Percentiles rank a stretch among this genome's conserved stretches.
phyloP scores from a whole-genome alignment of 1,284 basidiomycete species.

The Microstroma glucosiphilum region DNA sequence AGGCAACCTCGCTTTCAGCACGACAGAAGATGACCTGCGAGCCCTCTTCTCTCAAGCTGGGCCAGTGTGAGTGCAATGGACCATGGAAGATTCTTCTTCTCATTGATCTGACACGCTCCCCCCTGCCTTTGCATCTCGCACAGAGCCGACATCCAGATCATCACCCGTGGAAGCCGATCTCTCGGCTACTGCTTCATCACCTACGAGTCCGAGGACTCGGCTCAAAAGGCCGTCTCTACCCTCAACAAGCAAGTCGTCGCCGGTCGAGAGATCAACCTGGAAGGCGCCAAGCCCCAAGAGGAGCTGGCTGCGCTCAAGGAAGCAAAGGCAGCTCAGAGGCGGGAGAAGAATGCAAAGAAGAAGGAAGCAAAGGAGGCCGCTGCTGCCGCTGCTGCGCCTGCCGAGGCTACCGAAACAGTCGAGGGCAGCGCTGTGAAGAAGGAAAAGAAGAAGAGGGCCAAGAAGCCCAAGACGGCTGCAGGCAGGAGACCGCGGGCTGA shows the following conservation, averaged over 20 bases:
- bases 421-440: slow-evolving; percentile 1
- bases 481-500: slow-evolving; percentile 31
- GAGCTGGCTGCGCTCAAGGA: not conserved
- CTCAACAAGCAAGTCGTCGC: slow-evolving; percentile 43
- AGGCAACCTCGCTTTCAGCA: slow-evolving; percentile 44
- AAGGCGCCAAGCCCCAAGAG: slow-evolving; percentile 38
- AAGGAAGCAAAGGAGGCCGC: slow-evolving; percentile 13
- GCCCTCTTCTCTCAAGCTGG: slow-evolving; percentile 38
- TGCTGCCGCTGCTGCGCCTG: slow-evolving; percentile 3
- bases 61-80: slow-evolving; percentile 28
- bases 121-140: not conserved
- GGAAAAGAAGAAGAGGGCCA: slow-evolving; percentile 13
- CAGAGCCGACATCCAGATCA: slow-evolving; percentile 39
- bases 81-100: too few relatives aligned
- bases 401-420: not conserved
- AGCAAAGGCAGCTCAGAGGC: slow-evolving; percentile 1
- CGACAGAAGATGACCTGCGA: slow-evolving; percentile 42
- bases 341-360: slow-evolving; percentile 10
- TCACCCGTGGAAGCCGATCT: slow-evolving; percentile 45
- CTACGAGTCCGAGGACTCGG: slow-evolving; percentile 36
- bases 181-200: slow-evolving; percentile 47
- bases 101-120: not conserved
- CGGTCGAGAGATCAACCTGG: slow-evolving; percentile 44
- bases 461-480: slow-evolving; percentile 16
- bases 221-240: slow-evolving; percentile 32